Evolutionary conservation across 1,139 yeast genomes (phyloP), one percentile per base, ranked within the genome.

Genomic region (Pichia kudriavzevii): DNA sequence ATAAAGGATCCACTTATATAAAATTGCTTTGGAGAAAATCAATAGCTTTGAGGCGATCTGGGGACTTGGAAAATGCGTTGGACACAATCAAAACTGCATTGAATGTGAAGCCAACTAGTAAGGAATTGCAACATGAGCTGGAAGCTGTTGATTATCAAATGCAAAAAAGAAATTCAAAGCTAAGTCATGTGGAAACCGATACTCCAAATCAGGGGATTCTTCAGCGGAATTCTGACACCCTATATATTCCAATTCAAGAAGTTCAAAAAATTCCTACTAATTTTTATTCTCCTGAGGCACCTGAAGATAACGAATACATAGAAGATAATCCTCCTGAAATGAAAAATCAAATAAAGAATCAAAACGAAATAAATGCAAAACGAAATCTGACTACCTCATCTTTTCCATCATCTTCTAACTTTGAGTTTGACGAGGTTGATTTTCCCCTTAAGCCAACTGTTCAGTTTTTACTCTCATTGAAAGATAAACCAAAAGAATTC

Each of bases 11-110:
- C 4, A 26, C 7, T 23, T 11, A 19, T 13, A 57, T 67, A 5
- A 84, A 84, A 51, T 56, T 82, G 2, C 53, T 64, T 4, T 82
- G 71, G 63, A 63, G 95, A 34, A 62, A 65, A 37, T 79, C 80
- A 0, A 39, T 65, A 3, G 75, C 79, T 0, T 54, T 64, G 29
- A 55, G 58, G 21, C 60, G 61, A 1, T 49, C 66, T 30, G 58
- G 61, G 1, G 54, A 61, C 4, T 32, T 48, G 2, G 43, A 44
- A 3, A 50, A 56, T 2, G 72, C 80, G 0, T 47, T 47, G 11
- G 42, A 40, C 3, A 48, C 63, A n/a, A 65, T 72, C 32, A 47
- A 57, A 14, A 45, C 51, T 12, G 82, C 75, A 0, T 50, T 77
- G 17, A 41, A 45, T 4, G 28, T 67, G 4, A 83, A 77, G 34